phyloP scores from a whole-genome alignment of 2,329 filamentous ascomycete genomes.

The Annulohypoxylon truncatum region DNA sequence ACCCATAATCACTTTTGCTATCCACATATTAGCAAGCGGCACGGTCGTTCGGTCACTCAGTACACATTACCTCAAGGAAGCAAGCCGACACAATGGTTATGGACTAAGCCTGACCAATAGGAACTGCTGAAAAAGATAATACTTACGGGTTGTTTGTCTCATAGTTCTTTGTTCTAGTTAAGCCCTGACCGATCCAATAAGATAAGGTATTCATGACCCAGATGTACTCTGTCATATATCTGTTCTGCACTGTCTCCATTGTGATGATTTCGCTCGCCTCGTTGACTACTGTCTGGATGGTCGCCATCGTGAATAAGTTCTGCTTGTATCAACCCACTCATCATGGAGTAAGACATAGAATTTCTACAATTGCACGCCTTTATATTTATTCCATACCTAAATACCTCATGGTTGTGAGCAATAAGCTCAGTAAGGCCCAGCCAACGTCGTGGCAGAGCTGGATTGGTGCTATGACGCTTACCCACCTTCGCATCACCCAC shows the following conservation, averaged over 20 bases:
- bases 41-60: neutral
- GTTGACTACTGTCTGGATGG: conserved; percentile 5
- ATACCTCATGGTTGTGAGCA: neutral
- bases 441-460: conserved; percentile 4
- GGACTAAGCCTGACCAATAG: conserved; percentile 9
- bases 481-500: conserved; percentile 4
- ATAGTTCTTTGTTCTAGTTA: conserved; percentile 9
- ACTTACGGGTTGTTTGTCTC: conserved; percentile 22
- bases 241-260: neutral
- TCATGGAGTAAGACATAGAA: neutral
- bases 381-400: neutral
- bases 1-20: neutral
- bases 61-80: neutral
- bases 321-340: neutral
- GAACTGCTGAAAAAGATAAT: conserved; percentile 1
- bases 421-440: neutral
- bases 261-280: conserved; percentile 5
- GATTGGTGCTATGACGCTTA: conserved; percentile 8
- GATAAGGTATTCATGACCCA: conserved; percentile 2
- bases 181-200: conserved; percentile 11
- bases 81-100: conserved; percentile 8
- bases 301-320: conserved; percentile 1
- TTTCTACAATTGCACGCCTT: neutral
- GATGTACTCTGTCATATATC: neutral
- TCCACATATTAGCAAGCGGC: neutral